Evolutionary conservation across 441 rosid species (phyloP), one percentile per base, ranked within the genome.

Genomic region (Iberis amara): DNA sequence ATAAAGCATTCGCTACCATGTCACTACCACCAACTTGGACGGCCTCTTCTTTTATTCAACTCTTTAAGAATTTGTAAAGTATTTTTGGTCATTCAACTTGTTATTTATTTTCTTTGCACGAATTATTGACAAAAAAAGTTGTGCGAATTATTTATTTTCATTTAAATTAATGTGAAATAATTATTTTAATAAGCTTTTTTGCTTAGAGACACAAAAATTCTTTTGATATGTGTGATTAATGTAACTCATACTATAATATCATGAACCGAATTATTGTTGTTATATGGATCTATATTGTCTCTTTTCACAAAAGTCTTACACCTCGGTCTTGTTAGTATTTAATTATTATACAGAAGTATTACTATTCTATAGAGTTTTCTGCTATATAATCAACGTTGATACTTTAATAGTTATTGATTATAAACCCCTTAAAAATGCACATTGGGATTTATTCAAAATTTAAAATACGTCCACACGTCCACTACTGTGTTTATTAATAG

Each of bases 11-110:
- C 62, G 68, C 32, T 50, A 57, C 42, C 42, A 57, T 57, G 62
- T 63, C 68, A n/a, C 63, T 49, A 64, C 47, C 68, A 64, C 41
- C 64, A 64, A 64, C 69, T 43, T 64, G 63, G 69, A 43, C 37
- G 38, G 58, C 54, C 36, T 64, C 47, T 27, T 64, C 57, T 28
- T 42, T 40, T 64, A 56, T 64, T 64, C 64, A 57, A 50, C 69
- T 57, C 53, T 18, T 11, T n/a, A 31, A 15, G n/a, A 10, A 9
- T 27, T 11, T 5, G 13, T 9, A 32, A 54, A 13, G n/a, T 42
- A 1, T 12, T 5, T 40, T 10, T 1, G n/a, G n/a, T n/a, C n/a
- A n/a, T n/a, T n/a, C 6, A 28, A 30, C 1, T 7, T 33, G 6
- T 39, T 23, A 21, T 6, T 49, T 33, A 24, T 8, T 57, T 27